Evolutionary conservation across 2,329 filamentous ascomycete genomes (phyloP).

Genomic region (Fusarium armeniacum): DNA sequence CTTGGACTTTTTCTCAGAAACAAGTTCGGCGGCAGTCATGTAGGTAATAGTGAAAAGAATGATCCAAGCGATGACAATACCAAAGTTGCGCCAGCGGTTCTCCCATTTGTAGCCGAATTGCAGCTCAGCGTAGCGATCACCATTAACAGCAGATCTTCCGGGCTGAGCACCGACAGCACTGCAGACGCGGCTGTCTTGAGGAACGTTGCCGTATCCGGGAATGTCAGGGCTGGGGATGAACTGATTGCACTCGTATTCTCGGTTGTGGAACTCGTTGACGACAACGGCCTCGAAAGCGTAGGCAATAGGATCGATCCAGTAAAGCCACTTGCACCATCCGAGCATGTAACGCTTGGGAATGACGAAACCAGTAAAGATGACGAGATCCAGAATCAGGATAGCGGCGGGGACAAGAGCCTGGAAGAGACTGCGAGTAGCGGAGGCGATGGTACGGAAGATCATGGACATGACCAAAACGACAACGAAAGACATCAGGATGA

Average conservation of each 20-base stretch:
- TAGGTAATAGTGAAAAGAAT: slow-evolving; percentile 73
- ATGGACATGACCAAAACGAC: slow-evolving; percentile 79
- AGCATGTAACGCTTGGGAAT: slow-evolving; percentile 78
- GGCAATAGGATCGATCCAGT: slow-evolving; percentile 82
- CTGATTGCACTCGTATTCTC: slow-evolving; percentile 67
- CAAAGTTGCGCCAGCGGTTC: slow-evolving; percentile 79
- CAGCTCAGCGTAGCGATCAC: slow-evolving; percentile 61
- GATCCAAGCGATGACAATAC: slow-evolving; percentile 76
- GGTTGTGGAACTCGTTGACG: slow-evolving; percentile 83
- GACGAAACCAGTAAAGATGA: slow-evolving; percentile 80
- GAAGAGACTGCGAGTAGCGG: slow-evolving; percentile 48
- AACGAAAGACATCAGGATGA: slow-evolving; percentile 80
- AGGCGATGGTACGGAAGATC: slow-evolving; percentile 64
- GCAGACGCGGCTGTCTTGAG: slow-evolving; percentile 58
- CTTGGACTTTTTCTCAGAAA: slow-evolving; percentile 77
- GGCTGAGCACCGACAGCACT: slow-evolving; percentile 61
- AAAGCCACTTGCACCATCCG: slow-evolving; percentile 86
- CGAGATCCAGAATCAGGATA: slow-evolving; percentile 56
- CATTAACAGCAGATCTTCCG: slow-evolving; percentile 61
- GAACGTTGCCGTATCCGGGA: slow-evolving; percentile 46
- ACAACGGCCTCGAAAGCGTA: slow-evolving; percentile 87
- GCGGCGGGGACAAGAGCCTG: slow-evolving; percentile 51
- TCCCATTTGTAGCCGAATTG: slow-evolving; percentile 66
- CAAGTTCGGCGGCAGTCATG: slow-evolving; percentile 75
- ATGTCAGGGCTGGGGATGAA: slow-evolving; percentile 59